Evolutionary conservation across 1,284 basidiomycete genomes (phyloP), one percentile per base, ranked within the genome.

Genomic region (Irpex lacteus): DNA sequence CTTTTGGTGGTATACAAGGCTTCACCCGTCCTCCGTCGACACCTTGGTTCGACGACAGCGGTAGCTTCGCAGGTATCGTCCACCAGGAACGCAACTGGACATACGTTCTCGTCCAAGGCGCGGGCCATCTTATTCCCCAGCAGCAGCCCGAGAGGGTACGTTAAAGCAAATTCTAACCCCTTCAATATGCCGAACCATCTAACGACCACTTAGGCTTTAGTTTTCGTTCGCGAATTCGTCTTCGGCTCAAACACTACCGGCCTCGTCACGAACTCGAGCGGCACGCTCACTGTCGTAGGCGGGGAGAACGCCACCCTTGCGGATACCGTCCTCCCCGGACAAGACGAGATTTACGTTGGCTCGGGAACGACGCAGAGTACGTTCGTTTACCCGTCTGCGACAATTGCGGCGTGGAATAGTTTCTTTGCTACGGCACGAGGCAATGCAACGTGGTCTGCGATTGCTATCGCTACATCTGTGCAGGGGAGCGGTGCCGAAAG

Each of bases 1-100:
- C 74, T 6, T 75, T 89, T 66, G 87, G 88, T 34, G 87, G 85
- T 7, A 84, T 85, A 49, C 87, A 85, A 72, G 89, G 88, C 5
- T 90, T 90, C 70, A 82, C 85, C 8, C 78, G 81, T 52, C 80
- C 81, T 65, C 88, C 88, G 0, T 81, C 84, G 4, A 90, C 88
- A 2, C 82, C 85, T 0, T 90, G 73, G 72, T 69, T 65, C 57
- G 70, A 71, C 56, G 73, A 75, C 60, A 59, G 63, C 5, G 73
- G 72, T 13, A 66, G 61, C 26, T 68, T 70, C 40, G 70, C 70
- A 21, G 75, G 75, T 3, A 70, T 74, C 58, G 70, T 76, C 4
- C 69, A 75, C 63, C 74, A 76, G 63, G 75, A 76, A 63, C 71
- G 73, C 32, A 70, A 70, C 54, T 65, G 72, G 60, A 72, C 74